phyloP scores from a whole-genome alignment of 2,329 filamentous ascomycete genomes.

The Calonectria pauciramosa region DNA sequence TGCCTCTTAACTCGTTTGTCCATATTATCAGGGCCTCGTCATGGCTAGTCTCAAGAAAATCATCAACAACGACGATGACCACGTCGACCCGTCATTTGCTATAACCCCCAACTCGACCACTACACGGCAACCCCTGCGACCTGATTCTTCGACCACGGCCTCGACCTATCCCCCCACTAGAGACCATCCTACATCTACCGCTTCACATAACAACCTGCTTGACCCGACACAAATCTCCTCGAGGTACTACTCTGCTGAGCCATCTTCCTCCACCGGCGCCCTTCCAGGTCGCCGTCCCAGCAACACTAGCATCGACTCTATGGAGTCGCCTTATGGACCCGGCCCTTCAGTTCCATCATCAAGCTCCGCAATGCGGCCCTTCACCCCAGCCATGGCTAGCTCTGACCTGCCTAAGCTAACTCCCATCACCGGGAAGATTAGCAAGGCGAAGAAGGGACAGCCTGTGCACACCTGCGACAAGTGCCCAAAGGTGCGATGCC shows the following conservation, averaged over 20 bases:
- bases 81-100: slow-evolving; percentile 57
- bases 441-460: slow-evolving; percentile 71
- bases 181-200: slow-evolving; percentile 47
- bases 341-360: slow-evolving; percentile 45
- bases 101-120: slow-evolving; percentile 58
- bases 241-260: slow-evolving; percentile 42
- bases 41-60: slow-evolving; percentile 71
- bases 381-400: slow-evolving; percentile 49
- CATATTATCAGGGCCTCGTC: slow-evolving; percentile 56
- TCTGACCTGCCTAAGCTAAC: slow-evolving; percentile 65
- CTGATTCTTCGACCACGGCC: slow-evolving; percentile 52
- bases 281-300: slow-evolving; percentile 55
- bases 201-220: slow-evolving; percentile 52
- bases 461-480: slow-evolving; percentile 68
- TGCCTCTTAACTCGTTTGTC: slow-evolving; percentile 51
- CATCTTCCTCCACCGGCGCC: slow-evolving; percentile 47
- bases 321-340: slow-evolving; percentile 57
- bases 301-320: slow-evolving; percentile 63
- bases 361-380: slow-evolving; percentile 55
- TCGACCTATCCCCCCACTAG: slow-evolving; percentile 57
- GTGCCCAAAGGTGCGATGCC: slow-evolving; percentile 63
- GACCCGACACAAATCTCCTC: slow-evolving; percentile 49
- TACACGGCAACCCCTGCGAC: slow-evolving; percentile 49
- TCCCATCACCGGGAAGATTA: slow-evolving; percentile 69
- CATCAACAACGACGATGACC: slow-evolving; percentile 68